Evolutionary conservation across 164 flowering plant genomes (phyloP).

Genomic region (Vitis riparia): DNA sequence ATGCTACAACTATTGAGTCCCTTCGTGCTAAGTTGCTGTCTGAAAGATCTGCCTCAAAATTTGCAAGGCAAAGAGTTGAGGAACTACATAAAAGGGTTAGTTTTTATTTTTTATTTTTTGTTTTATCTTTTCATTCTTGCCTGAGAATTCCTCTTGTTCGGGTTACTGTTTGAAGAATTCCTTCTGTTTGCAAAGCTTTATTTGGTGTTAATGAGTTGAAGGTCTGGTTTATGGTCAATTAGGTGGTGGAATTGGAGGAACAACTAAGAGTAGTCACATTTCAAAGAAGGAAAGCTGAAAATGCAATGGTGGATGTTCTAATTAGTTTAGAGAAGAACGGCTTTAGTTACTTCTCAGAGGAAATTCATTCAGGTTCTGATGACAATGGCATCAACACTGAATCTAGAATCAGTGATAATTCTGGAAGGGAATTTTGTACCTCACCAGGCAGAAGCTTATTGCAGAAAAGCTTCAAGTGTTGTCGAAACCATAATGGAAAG

Average conservation of each 20-base stretch:
- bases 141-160: neutral
- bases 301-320: constrained; percentile 75
- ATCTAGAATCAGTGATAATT: constrained; percentile 36
- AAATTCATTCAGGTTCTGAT: constrained; percentile 60
- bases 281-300: constrained; percentile 80
- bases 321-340: constrained; percentile 66
- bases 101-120: constrained; percentile 3
- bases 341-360: constrained; percentile 58
- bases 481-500: constrained; percentile 37
- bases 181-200: neutral
- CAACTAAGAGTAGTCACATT: constrained; percentile 65
- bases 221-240: constrained; percentile 13
- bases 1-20: constrained; percentile 72
- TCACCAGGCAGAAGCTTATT: constrained; percentile 60
- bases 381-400: constrained; percentile 35
- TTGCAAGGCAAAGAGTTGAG: constrained; percentile 81
- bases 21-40: constrained; percentile 83
- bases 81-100: constrained; percentile 74
- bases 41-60: constrained; percentile 80
- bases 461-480: constrained; percentile 62
- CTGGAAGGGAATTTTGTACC: constrained; percentile 49
- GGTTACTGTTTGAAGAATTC: neutral
- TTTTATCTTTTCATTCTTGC: too few species aligned
- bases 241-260: constrained; percentile 10
- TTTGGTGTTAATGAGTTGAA: constrained; percentile 71